These are phyloP conservation scores for Thielaviopsis ethacetica DNA, from an alignment of 2,329 filamentous ascomycete genomes.

Conservation along the genomic window DNA sequence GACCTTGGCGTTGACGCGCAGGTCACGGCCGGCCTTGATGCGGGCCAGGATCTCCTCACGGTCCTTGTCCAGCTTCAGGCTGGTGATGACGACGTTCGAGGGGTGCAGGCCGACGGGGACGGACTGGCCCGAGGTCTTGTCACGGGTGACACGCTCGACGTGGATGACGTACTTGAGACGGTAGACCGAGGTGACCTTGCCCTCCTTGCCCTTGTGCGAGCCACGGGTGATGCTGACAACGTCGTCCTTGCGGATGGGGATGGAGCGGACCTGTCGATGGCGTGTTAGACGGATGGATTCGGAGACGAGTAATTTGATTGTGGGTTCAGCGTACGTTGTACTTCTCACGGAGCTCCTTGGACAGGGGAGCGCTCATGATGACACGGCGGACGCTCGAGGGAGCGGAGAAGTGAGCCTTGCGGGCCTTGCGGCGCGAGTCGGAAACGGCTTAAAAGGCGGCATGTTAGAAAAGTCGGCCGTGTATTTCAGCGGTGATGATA, in stretches of 20 bases:
- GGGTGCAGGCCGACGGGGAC: slow-evolving; percentile 89
- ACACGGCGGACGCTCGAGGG: slow-evolving; percentile 85
- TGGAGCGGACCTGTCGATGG: slow-evolving; percentile 59
- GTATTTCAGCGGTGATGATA: neutral
- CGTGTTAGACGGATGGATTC: slow-evolving; percentile 1
- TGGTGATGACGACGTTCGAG: slow-evolving; percentile 95
- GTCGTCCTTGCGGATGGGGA: slow-evolving; percentile 95
- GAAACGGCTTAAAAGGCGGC: slow-evolving; percentile 30
- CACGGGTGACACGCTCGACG: slow-evolving; percentile 88
- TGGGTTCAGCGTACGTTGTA: slow-evolving; percentile 61
- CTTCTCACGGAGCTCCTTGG: slow-evolving; percentile 96
- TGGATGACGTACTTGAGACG: slow-evolving; percentile 96
- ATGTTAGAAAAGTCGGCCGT: slow-evolving; percentile 5
- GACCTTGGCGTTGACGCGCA: slow-evolving; percentile 54
- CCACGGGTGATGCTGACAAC: slow-evolving; percentile 88
- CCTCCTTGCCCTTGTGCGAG: slow-evolving; percentile 92
- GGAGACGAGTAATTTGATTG: neutral
- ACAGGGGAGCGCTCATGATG: slow-evolving; percentile 93
- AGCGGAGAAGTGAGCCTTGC: slow-evolving; percentile 94
- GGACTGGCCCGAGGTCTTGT: slow-evolving; percentile 94
- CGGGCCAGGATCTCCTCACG: slow-evolving; percentile 76
- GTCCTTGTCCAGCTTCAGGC: slow-evolving; percentile 97
- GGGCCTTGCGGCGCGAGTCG: slow-evolving; percentile 94
- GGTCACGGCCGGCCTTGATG: slow-evolving; percentile 66
- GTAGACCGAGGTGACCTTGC: slow-evolving; percentile 96